Evolutionary conservation across 2,329 filamentous ascomycete species (phyloP), one percentile per base, ranked within the genome.

Genomic region (Cercospora sp.): DNA sequence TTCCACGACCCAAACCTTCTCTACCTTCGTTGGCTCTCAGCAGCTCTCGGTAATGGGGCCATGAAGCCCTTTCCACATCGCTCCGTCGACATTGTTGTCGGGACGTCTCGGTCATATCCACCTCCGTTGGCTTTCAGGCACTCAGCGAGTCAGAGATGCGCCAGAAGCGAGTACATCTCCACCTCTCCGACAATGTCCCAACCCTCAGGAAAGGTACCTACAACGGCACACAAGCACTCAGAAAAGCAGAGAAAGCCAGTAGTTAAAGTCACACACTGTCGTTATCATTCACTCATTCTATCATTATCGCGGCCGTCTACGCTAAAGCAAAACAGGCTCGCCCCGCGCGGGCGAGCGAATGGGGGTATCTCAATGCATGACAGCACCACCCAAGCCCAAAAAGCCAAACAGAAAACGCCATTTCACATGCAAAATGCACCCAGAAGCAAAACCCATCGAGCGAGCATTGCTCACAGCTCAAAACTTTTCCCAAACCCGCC

Each of bases 401-500:
- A 48, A 18, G 42, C 18, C 18, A n/a, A 48, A 48, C n/a, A 20
- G 13, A 23, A 51, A 58, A n/a, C 53, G 26, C 53, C 53, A 20
- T 33, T 58, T 31, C n/a, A n/a, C 53, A 28, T 58, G 53, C 26
- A 53, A 53, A 31, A 58, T 33, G 30, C 26, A 28, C 23, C 8
- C 53, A 26, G 26, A 58, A 58, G 13, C 26, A 58, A 26, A 33
- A 13, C 20, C 53, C 53, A 58, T 58, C 18, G 26, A 58, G 16
- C 59, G 36, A 39, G 36, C 36, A n/a, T 3, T 1, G n/a, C 30
- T 70, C 30, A 73, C 12, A 74, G 61, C 61, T 72, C 59, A 45
- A 90, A 90, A 1, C 89, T 87, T 3, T 84, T 87, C 2, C 75
- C 83, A 73, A 91, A 91, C 0, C 89, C 89, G n/a, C 85, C 84